phyloP scores from a whole-genome alignment of 73 alveolate species.

The Symbiodinium pilosum region DNA sequence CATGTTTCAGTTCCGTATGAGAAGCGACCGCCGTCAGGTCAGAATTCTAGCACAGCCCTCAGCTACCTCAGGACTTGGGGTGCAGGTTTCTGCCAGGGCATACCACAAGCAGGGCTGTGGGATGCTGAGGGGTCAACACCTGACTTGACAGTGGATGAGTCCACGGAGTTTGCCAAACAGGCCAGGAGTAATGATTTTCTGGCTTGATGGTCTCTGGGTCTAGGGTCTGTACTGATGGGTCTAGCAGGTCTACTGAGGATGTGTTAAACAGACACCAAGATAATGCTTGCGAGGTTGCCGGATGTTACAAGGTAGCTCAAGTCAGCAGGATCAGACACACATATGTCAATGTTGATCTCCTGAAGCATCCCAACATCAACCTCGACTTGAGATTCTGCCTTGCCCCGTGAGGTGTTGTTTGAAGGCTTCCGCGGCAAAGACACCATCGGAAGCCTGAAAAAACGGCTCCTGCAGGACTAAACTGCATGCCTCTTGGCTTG shows the following conservation, averaged over 20 bases:
- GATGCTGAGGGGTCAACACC: background rate
- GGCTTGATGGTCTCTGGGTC: background rate
- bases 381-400: no score
- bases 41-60: background rate
- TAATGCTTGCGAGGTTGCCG: no score
- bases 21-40: background rate
- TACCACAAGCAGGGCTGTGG: no score
- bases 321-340: no score
- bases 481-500: background rate
- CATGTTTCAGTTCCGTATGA: no score
- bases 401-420: background rate
- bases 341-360: no score
- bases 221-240: no score
- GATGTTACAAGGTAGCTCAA: no score
- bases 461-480: constrained; percentile 27
- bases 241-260: no score
- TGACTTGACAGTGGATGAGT: constrained; percentile 49
- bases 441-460: constrained; percentile 8
- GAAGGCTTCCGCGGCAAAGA: constrained; percentile 84
- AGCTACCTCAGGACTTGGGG: background rate
- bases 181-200: background rate
- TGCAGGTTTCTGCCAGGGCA: no score
- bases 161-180: constrained; percentile 55
- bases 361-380: no score
- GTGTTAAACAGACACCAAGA: no score